These are phyloP conservation scores for Penstemon davidsonii DNA, from an alignment of 257 asterid genomes.

Conservation along the genomic window DNA sequence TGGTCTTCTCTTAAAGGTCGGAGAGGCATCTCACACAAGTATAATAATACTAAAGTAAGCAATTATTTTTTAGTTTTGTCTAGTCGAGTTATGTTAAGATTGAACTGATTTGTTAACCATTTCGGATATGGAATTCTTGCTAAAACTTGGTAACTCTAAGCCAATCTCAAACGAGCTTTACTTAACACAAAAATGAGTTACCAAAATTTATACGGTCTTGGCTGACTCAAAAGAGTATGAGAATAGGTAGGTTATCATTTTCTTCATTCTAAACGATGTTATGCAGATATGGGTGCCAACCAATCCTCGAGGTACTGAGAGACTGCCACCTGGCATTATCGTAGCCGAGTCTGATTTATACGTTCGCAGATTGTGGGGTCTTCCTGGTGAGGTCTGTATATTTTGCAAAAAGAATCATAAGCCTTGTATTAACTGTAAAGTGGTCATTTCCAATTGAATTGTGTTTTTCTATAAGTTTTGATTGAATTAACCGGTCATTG, in stretches of 20 bases:
- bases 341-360: slow-evolving; percentile 66
- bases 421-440: slow-evolving; percentile 12
- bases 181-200: not conserved
- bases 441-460: slow-evolving; percentile 4
- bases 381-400: slow-evolving; percentile 71
- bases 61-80: not conserved
- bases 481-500: slow-evolving; percentile 18
- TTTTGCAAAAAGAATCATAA: slow-evolving; percentile 14
- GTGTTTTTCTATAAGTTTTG: slow-evolving; percentile 11
- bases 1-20: slow-evolving; percentile 72
- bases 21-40: slow-evolving; percentile 41
- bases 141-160: not conserved
- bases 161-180: slow-evolving; percentile 1
- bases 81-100: not conserved
- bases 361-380: slow-evolving; percentile 79
- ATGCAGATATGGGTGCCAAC: slow-evolving; percentile 78
- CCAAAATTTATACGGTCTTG: not conserved
- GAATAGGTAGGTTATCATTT: not conserved
- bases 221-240: not conserved
- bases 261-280: slow-evolving; percentile 22
- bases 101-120: not conserved
- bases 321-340: slow-evolving; percentile 74
- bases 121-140: not conserved
- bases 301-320: slow-evolving; percentile 90
- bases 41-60: slow-evolving; percentile 53